Percentiles rank a stretch among this genome's conserved stretches.
phyloP scores from a whole-genome alignment of 2,329 filamentous ascomycete species.

The Dactylonectria estremocensis region DNA sequence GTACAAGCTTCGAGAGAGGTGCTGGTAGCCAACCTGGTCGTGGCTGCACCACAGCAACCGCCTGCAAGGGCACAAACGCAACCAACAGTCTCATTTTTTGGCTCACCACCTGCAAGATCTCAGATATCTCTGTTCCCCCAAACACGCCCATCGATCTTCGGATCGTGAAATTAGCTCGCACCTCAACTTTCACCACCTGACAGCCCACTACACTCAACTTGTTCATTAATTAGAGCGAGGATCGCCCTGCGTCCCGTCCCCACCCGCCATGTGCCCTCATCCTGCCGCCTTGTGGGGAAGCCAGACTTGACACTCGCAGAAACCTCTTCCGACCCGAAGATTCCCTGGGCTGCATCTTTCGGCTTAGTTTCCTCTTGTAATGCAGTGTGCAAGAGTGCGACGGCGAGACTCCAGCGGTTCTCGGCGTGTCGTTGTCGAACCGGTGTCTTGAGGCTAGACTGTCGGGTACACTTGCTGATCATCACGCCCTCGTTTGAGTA shows the following conservation, averaged over 20 bases:
- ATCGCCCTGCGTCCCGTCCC: slow-evolving; percentile 22
- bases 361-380: not conserved
- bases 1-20: not conserved
- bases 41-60: slow-evolving; percentile 6
- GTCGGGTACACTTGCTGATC: not conserved
- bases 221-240: slow-evolving; percentile 3
- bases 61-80: not conserved
- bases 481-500: not conserved
- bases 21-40: not conserved
- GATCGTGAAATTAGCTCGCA: slow-evolving; percentile 19
- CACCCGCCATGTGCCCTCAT: slow-evolving; percentile 30
- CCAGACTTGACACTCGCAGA: not conserved
- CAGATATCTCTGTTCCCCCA: not conserved
- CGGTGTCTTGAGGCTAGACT: not conserved
- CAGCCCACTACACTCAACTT: not conserved
- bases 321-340: not conserved
- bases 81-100: slow-evolving; percentile 6
- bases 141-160: not conserved
- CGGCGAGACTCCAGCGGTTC: not conserved
- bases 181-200: slow-evolving; percentile 1
- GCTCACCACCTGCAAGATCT: not conserved
- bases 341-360: not conserved
- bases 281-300: slow-evolving; percentile 25
- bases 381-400: not conserved
- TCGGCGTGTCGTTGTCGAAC: not conserved